phyloP scores from a whole-genome alignment of 371 early-diverging fungal species.

The Mucor sp. region DNA sequence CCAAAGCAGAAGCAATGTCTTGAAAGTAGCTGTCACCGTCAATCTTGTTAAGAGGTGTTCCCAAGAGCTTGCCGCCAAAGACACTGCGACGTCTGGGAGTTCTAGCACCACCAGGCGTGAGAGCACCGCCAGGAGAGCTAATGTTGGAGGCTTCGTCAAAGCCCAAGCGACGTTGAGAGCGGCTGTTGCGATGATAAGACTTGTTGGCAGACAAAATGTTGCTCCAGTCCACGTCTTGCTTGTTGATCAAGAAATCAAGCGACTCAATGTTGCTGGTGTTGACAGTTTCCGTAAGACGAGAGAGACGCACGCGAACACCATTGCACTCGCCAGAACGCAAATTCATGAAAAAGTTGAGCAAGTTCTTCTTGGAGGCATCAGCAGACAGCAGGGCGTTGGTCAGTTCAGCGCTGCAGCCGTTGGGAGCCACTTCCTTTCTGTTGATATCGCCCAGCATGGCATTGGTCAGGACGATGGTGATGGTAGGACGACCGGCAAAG shows the following conservation, averaged over 20 bases:
- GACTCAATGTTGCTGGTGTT: slow-evolving; percentile 81
- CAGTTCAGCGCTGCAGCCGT: slow-evolving; percentile 10
- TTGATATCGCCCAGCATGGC: slow-evolving; percentile 72
- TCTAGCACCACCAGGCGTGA: slow-evolving; percentile 43
- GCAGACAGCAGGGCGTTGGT: slow-evolving; percentile 29
- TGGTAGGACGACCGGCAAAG: slow-evolving; percentile 82
- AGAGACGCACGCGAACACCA: slow-evolving; percentile 74
- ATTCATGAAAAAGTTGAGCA: slow-evolving; percentile 85
- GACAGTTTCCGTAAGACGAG: slow-evolving; percentile 75
- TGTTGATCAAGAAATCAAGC: slow-evolving; percentile 83
- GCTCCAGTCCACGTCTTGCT: slow-evolving; percentile 75
- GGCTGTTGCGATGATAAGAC: slow-evolving; percentile 32
- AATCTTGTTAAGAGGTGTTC: slow-evolving; percentile 36
- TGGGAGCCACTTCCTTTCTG: slow-evolving; percentile 2
- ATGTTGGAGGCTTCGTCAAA: slow-evolving; percentile 53
- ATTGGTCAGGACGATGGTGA: slow-evolving; percentile 76
- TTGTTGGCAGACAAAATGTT: slow-evolving; percentile 60
- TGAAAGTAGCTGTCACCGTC: slow-evolving; percentile 49
- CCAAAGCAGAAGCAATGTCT: slow-evolving; percentile 36
- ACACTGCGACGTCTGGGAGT: slow-evolving; percentile 53
- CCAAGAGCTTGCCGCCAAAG: slow-evolving; percentile 43
- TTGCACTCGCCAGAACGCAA: slow-evolving; percentile 72
- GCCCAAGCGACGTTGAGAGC: slow-evolving; percentile 47
- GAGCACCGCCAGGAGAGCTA: slow-evolving; percentile 47
- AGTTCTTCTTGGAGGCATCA: slow-evolving; percentile 58